Percentiles rank a stretch among this genome's conserved stretches.
These are phyloP conservation scores for Carex scoparia DNA, from an alignment of 176 grass and related monocot genomes.

Conservation along the genomic window DNA sequence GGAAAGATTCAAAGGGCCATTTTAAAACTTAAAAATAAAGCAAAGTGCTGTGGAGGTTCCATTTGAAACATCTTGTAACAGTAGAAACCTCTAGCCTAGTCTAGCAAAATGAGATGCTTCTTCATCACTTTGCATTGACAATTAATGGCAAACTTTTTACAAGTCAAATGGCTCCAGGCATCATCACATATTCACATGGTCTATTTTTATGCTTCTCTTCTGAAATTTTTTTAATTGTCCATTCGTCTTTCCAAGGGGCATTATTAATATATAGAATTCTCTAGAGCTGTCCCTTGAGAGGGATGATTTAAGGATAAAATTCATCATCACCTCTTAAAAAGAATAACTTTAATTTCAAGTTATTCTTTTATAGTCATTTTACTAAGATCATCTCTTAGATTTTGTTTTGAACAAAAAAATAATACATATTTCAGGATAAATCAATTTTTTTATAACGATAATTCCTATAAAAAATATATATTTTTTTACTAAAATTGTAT, in stretches of 20 bases:
- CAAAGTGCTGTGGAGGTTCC: slow-evolving; percentile 5
- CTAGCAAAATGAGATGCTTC: slow-evolving; percentile 18
- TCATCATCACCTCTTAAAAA: background rate
- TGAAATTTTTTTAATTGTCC: background rate
- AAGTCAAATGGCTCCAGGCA: background rate
- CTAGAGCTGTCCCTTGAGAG: background rate
- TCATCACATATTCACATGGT: background rate
- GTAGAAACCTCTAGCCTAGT: slow-evolving; percentile 11
- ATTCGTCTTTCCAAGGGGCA: background rate
- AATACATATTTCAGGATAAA: too few species aligned
- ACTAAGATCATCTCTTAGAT: background rate
- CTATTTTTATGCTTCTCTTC: slow-evolving; percentile 11
- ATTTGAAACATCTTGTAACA: background rate
- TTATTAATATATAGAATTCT: background rate
- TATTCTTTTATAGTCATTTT: background rate
- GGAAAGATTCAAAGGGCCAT: background rate
- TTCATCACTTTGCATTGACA: slow-evolving; percentile 1
- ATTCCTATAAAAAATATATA: too few species aligned
- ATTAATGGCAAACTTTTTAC: background rate
- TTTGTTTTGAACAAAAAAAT: too few species aligned
- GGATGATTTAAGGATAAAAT: background rate
- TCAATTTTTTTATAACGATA: too few species aligned
- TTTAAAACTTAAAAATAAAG: background rate
- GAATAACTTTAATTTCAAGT: background rate
- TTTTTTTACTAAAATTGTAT: too few species aligned